phyloP scores from a whole-genome alignment of 805 yeast species.

The Candida tallmaniae region DNA sequence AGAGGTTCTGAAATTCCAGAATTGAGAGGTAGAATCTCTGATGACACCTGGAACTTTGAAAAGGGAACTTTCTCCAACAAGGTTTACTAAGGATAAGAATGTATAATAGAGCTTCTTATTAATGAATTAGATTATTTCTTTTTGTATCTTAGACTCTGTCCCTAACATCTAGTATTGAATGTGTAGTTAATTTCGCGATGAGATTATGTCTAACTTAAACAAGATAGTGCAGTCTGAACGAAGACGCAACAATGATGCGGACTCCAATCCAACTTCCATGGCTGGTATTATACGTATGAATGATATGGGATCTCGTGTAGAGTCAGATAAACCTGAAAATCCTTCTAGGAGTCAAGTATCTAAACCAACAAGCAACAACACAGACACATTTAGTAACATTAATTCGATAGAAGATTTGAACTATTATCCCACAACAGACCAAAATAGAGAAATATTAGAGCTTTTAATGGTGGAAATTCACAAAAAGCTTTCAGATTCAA shows the following conservation, averaged over 20 bases:
- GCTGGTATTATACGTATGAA: slow-evolving; percentile 60
- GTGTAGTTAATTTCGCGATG: slow-evolving; percentile 6
- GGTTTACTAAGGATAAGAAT: slow-evolving; percentile 30
- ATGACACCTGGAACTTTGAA: slow-evolving; percentile 86
- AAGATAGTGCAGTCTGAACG: slow-evolving; percentile 1
- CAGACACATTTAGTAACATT: not conserved
- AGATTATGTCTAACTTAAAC: slow-evolving; percentile 18
- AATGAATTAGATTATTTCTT: not conserved
- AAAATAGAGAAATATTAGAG: slow-evolving; percentile 49
- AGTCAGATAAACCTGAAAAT: not conserved
- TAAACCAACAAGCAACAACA: not conserved
- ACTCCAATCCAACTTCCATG: slow-evolving; percentile 67
- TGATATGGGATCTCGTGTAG: slow-evolving; percentile 56
- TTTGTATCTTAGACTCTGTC: too few species aligned
- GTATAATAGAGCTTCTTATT: slow-evolving; percentile 1
- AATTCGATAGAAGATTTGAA: slow-evolving; percentile 41
- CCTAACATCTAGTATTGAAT: too few species aligned
- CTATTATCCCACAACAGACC: slow-evolving; percentile 60
- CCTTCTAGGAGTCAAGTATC: not conserved
- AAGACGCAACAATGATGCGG: slow-evolving; percentile 45
- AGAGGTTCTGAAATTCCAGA: slow-evolving; percentile 90
- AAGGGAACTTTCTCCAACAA: slow-evolving; percentile 43
- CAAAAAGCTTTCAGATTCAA: slow-evolving; percentile 61
- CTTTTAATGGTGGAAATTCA: slow-evolving; percentile 58
- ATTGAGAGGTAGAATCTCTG: slow-evolving; percentile 94